These are phyloP conservation scores for Sporothrix mexicana DNA, from an alignment of 2,329 filamentous ascomycete species.

Conservation along the genomic window DNA sequence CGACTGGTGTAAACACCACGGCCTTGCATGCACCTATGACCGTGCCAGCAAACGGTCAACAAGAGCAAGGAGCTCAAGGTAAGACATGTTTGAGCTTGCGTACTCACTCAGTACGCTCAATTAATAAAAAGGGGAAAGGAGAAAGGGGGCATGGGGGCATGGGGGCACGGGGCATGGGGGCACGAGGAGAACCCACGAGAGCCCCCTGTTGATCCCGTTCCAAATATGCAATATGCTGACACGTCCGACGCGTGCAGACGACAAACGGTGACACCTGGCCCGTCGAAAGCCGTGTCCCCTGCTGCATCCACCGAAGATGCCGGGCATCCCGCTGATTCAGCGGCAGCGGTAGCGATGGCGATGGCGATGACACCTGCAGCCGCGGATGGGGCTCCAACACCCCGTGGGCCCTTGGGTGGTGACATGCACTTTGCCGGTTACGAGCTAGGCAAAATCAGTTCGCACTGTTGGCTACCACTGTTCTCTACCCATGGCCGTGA, in stretches of 20 bases:
- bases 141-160: too few species aligned
- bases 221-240: background rate
- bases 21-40: constrained; percentile 32
- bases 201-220: background rate
- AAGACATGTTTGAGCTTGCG: background rate
- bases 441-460: constrained; percentile 54
- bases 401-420: constrained; percentile 41
- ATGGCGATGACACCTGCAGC: too few species aligned
- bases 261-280: background rate
- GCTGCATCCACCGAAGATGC: background rate
- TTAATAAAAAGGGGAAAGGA: background rate
- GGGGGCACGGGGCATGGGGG: too few species aligned
- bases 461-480: constrained; percentile 56
- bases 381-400: background rate
- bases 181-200: too few species aligned
- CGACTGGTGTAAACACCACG: constrained; percentile 36
- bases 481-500: constrained; percentile 54
- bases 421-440: constrained; percentile 56
- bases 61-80: constrained; percentile 3
- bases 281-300: background rate
- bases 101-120: too few species aligned
- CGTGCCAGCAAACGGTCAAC: constrained; percentile 19
- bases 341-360: too few species aligned
- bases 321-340: background rate
- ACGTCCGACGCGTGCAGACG: background rate